Percentiles rank a stretch among this genome's conserved stretches.
Evolutionary conservation across 2,329 filamentous ascomycete species (phyloP).

Genomic region (Botryotinia calthae): DNA sequence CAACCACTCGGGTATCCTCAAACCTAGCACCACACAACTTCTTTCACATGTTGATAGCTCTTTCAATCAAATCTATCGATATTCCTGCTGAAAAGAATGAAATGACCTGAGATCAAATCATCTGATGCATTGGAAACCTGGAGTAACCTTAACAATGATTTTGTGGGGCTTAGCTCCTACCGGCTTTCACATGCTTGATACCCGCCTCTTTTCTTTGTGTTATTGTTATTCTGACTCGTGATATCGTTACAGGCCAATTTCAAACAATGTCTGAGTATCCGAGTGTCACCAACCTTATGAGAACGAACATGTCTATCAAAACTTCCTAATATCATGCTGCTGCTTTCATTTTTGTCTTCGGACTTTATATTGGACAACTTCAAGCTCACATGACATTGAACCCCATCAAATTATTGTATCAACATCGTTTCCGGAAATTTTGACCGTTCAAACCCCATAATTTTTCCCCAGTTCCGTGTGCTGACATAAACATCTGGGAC

Average conservation of each 20-base stretch:
- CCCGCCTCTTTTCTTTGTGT: slow-evolving; percentile 5
- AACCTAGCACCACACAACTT: not conserved
- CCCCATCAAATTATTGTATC: not conserved
- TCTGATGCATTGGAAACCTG: slow-evolving; percentile 17
- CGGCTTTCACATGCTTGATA: slow-evolving; percentile 20
- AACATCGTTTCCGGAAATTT: not conserved
- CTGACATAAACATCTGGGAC: not conserved
- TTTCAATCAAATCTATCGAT: not conserved
- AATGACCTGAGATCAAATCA: slow-evolving; percentile 14
- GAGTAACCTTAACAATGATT: not conserved
- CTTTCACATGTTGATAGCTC: not conserved
- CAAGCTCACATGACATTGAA: not conserved
- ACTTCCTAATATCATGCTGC: not conserved
- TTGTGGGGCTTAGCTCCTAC: slow-evolving; percentile 19
- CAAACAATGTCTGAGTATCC: not conserved
- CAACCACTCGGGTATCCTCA: not conserved
- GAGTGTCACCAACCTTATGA: not conserved
- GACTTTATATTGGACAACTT: not conserved
- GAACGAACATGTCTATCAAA: not conserved
- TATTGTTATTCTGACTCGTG: not conserved
- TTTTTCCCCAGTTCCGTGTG: slow-evolving; percentile 3
- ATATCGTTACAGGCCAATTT: not conserved
- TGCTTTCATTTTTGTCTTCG: not conserved
- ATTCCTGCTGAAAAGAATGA: not conserved
- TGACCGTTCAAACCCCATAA: not conserved